A percentile compares a stretch with the other conserved stretches of the same genome.
Evolutionary conservation across 106 monocot species (phyloP).

Genomic region (Phalaenopsis equestris): DNA sequence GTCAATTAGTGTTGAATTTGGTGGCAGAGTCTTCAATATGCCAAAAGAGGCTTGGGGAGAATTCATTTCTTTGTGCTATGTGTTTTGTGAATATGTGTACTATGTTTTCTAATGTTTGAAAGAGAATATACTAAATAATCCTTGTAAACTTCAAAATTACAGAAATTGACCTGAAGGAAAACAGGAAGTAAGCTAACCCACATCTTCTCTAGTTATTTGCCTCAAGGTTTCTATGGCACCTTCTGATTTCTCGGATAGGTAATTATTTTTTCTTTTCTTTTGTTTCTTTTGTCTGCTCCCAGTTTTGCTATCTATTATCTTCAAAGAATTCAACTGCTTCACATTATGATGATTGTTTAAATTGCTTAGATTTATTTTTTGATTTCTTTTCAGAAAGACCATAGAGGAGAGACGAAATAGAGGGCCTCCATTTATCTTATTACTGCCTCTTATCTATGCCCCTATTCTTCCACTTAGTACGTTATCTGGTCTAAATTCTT

Average conservation of each 20-base stretch:
- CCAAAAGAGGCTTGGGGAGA: neutral
- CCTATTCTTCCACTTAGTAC: conserved; percentile 79
- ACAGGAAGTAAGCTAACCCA: neutral
- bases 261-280: neutral
- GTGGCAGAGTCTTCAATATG: neutral
- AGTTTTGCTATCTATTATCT: neutral
- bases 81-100: neutral
- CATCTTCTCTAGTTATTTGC: neutral
- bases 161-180: neutral
- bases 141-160: neutral
- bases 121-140: neutral
- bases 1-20: neutral
- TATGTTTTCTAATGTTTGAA: neutral
- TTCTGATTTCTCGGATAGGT: conserved; percentile 28
- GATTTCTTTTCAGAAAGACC: conserved; percentile 15
- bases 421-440: conserved; percentile 38
- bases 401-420: conserved; percentile 25
- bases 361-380: neutral
- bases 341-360: neutral
- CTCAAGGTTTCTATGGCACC: conserved; percentile 14
- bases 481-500: conserved; percentile 8
- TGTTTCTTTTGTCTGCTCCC: neutral
- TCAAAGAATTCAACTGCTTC: neutral
- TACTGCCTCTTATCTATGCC: conserved; percentile 86
- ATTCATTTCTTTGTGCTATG: neutral